These are phyloP conservation scores for Fusarium brachygibbosum DNA, from an alignment of 2,329 filamentous ascomycete genomes.

Conservation along the genomic window DNA sequence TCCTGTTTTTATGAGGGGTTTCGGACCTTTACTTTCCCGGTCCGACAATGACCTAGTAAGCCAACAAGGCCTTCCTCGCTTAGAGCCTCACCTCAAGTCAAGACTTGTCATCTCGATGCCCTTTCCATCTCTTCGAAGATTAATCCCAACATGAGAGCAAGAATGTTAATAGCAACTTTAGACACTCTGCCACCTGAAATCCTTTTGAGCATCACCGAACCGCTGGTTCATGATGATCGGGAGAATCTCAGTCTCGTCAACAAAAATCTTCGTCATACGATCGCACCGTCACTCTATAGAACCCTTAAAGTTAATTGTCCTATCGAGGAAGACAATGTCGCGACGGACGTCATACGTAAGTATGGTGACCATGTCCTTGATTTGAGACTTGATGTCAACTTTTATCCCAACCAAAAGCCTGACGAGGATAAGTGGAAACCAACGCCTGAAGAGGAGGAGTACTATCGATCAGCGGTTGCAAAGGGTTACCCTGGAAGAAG, in stretches of 20 bases:
- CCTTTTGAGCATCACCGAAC: neutral
- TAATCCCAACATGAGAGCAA: neutral
- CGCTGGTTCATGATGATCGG: neutral
- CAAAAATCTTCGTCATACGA: neutral
- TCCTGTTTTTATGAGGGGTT: too few relatives aligned
- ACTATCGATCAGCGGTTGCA: neutral
- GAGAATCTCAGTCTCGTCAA: neutral
- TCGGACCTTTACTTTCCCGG: too few relatives aligned
- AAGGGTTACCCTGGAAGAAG: neutral
- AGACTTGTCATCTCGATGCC: too few relatives aligned
- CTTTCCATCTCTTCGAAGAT: neutral
- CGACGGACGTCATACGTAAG: neutral
- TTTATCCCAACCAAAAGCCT: neutral
- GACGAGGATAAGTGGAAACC: neutral
- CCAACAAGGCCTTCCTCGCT: too few relatives aligned
- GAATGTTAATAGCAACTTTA: neutral
- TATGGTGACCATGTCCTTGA: neutral
- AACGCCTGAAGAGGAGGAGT: neutral
- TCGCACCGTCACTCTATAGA: neutral
- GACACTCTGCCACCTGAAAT: slow-evolving; percentile 3
- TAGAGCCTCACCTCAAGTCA: too few relatives aligned
- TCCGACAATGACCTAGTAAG: too few relatives aligned
- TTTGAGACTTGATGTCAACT: neutral
- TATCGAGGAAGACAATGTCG: neutral
- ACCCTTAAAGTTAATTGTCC: slow-evolving; percentile 1